Evolutionary conservation across 2,329 filamentous ascomycete genomes (phyloP).

Genomic region (Arthroderma sp.): DNA sequence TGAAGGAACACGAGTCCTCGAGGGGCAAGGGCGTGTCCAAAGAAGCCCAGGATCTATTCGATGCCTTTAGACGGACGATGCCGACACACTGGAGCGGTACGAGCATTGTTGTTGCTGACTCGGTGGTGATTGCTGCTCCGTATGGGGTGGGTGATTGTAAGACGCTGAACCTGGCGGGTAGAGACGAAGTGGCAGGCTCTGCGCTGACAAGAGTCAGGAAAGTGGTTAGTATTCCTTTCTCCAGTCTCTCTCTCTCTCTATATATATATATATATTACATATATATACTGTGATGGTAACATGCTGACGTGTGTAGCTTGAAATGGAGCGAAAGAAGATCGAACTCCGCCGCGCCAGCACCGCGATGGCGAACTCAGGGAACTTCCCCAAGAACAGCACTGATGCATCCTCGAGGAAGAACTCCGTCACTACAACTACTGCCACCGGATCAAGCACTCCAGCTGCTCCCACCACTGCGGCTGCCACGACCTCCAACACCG

Average conservation of each 20-base stretch:
- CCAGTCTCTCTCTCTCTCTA: background rate
- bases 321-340: conserved; percentile 40
- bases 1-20: conserved; percentile 47
- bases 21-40: conserved; percentile 49
- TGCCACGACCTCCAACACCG: background rate
- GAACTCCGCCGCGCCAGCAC: conserved; percentile 33
- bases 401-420: background rate
- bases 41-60: conserved; percentile 53
- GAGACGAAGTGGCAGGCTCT: conserved; percentile 24
- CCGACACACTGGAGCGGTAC: conserved; percentile 49
- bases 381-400: conserved; percentile 2
- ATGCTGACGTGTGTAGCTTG: conserved; percentile 24
- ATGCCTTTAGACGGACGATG: conserved; percentile 49
- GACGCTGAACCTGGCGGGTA: conserved; percentile 23
- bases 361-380: conserved; percentile 13
- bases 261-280: background rate
- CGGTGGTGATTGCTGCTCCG: conserved; percentile 46
- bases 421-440: background rate
- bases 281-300: no score
- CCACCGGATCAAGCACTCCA: background rate
- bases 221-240: conserved; percentile 30
- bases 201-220: conserved; percentile 37
- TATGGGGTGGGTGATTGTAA: conserved; percentile 47
- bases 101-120: conserved; percentile 49
- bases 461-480: background rate